phyloP scores from a whole-genome alignment of 805 yeast species.

The Myxozyma neotropica region DNA sequence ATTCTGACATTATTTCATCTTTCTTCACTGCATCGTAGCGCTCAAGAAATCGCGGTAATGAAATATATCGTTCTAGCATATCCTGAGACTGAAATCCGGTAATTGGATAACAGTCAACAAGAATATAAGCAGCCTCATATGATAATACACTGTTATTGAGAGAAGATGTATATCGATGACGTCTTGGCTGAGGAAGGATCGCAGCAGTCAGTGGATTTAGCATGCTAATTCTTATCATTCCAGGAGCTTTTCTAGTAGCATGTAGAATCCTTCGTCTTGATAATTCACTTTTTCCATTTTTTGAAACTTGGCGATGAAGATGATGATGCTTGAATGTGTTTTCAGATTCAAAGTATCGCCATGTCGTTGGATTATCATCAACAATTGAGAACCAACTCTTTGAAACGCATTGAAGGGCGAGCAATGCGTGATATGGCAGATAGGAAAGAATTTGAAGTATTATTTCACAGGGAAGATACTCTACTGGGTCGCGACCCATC shows the following conservation, averaged over 20 bases:
- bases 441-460: neutral
- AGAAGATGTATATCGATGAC: neutral
- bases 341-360: neutral
- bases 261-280: neutral
- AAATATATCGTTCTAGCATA: neutral
- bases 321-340: neutral
- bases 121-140: neutral
- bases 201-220: neutral
- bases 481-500: neutral
- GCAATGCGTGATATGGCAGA: neutral
- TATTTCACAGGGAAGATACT: neutral
- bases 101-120: neutral
- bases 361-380: neutral
- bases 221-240: neutral
- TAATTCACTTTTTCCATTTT: too few relatives aligned
- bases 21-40: neutral
- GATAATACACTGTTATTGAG: neutral
- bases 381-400: neutral
- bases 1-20: neutral
- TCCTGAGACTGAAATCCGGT: neutral
- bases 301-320: neutral
- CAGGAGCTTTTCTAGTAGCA: neutral
- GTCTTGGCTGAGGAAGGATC: neutral
- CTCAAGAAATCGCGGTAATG: neutral
- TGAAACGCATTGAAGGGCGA: neutral